Base-by-base conservation (phyloP, 1,284 basidiomycete species). In the Pyrrhoderma noxium region DNA sequence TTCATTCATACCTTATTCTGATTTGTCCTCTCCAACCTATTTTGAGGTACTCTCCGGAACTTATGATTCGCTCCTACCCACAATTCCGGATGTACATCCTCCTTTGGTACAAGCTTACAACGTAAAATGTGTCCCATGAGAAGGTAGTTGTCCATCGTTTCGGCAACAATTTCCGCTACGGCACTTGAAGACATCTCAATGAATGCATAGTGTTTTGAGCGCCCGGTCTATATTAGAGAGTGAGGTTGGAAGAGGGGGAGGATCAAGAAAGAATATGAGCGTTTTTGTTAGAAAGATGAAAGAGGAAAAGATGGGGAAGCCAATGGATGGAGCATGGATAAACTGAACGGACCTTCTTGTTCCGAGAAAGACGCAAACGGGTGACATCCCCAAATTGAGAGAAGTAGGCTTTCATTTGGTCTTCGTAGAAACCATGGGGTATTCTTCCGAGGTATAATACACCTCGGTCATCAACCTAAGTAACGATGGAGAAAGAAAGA, bases 81-180 rank as follows among this genome's bases (percentile, higher is more conserved):
- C 2, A 99, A 70, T 62, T 93, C 82, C 3, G 93, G 88, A 66
- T 99, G 94, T 0, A 98, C 80, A 58, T 95, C 70, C 27, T 94
- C 91, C 59, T 83, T 82, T 18, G 93, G 87, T 51, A 96, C 80
- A 52, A 92, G 70, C 61, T 88, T 85, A 71, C 95, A 97, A 55
- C 82, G 82, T 45, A 99, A 75, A 57, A 99, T 84, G 62, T 96
- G 92, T 2, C 94, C 94, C 75, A 89, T 82, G 58, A 99, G 75
- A 25, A 99, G 79, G 68, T 98, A 99, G 71, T 98, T 98, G 76
- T 99, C 82, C 95, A 99, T 98, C 42, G 96, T 99, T 63, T 99
- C 96, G 4, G 89, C 87, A 8, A 98, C 96, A 57, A 99, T 97
- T 63, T 91, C 72, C 0, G 95, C 94, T 40, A 99, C 94, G 1